Evolutionary conservation across 371 early-diverging fungal species (phyloP).

Genomic region (Zychaea mexicana): DNA sequence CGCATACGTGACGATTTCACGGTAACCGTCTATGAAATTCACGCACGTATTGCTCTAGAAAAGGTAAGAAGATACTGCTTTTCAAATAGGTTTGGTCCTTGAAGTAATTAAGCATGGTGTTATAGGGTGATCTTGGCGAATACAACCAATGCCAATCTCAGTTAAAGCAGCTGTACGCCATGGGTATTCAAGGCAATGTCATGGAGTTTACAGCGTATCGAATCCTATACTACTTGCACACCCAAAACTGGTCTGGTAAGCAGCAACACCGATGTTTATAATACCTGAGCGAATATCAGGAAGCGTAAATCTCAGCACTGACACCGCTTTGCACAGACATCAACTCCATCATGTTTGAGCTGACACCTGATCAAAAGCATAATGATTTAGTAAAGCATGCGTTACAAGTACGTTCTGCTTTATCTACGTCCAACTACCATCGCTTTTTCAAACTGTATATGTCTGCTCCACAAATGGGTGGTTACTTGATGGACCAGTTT

Average conservation of each 20-base stretch:
- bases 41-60: conserved; percentile 94
- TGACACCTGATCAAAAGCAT: conserved; percentile 63
- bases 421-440: conserved; percentile 83
- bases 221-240: conserved; percentile 86
- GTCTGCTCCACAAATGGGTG: conserved; percentile 82
- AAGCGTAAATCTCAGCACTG: neutral
- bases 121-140: conserved; percentile 91
- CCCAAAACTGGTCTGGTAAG: conserved; percentile 81
- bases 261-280: neutral
- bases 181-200: conserved; percentile 65
- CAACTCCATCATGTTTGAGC: conserved; percentile 66
- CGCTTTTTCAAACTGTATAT: conserved; percentile 78
- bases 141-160: conserved; percentile 97
- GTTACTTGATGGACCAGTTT: conserved; percentile 90
- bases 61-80: conserved; percentile 61
- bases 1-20: conserved; percentile 91
- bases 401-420: conserved; percentile 75
- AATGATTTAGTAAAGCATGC: conserved; percentile 79
- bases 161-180: conserved; percentile 82
- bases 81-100: neutral
- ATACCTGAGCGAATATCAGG: neutral
- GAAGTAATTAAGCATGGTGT: neutral
- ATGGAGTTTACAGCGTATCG: conserved; percentile 93
- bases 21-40: conserved; percentile 90
- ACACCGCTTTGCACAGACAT: conserved; percentile 58